A percentile compares a stretch with the other conserved stretches of the same genome.
These are phyloP conservation scores for Epichloe uncinata DNA, from an alignment of 2,329 filamentous ascomycete species.

Conservation along the genomic window DNA sequence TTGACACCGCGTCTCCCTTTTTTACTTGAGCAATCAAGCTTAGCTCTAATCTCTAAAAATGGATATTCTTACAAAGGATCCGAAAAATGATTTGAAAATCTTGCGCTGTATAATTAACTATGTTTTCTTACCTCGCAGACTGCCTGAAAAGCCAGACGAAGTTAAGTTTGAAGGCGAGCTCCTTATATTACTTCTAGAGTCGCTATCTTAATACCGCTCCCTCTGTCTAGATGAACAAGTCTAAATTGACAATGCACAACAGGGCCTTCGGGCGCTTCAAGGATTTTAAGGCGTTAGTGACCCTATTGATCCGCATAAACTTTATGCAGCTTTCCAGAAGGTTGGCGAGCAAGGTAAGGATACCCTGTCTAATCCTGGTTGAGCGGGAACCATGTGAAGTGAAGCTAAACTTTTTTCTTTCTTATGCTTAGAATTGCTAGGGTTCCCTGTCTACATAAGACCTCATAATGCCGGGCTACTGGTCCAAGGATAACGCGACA, in stretches of 20 bases:
- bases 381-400: not conserved
- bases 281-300: not conserved
- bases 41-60: not conserved
- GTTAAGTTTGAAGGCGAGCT: not conserved
- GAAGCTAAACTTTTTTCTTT: too few species aligned
- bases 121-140: constrained; percentile 4
- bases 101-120: constrained; percentile 2
- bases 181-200: not conserved
- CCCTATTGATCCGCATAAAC: not conserved
- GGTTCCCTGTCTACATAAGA: not conserved
- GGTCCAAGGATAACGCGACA: not conserved
- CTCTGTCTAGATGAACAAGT: not conserved
- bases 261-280: not conserved
- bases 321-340: not conserved
- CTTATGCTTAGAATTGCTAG: not conserved
- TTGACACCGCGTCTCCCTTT: not conserved
- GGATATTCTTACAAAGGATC: not conserved
- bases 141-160: not conserved
- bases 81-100: too few species aligned
- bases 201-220: not conserved
- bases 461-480: not conserved
- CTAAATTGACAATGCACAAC: not conserved
- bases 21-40: not conserved
- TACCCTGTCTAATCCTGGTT: not conserved
- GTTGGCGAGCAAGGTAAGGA: not conserved